Evolutionary conservation across 2,329 filamentous ascomycete species (phyloP).

Genomic region (Xylaria sp.): DNA sequence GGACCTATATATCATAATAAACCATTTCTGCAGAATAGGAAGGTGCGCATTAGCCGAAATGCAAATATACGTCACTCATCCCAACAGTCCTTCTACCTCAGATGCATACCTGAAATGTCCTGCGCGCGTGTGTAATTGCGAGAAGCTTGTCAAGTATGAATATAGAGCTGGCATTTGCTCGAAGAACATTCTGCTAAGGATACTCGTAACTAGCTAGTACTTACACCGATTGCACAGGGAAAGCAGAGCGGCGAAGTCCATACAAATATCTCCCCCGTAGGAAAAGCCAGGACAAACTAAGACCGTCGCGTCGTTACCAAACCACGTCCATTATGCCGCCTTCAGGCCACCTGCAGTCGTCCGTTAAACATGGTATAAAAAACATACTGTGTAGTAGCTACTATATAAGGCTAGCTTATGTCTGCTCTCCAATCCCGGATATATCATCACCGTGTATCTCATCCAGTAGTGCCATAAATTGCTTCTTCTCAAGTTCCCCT

Average conservation of each 20-base stretch:
- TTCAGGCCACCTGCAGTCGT: background rate
- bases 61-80: background rate
- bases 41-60: background rate
- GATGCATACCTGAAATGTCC: background rate
- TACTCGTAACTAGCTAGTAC: background rate
- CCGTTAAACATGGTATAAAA: background rate
- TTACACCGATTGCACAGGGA: background rate
- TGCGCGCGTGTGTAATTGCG: background rate
- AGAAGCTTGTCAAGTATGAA: background rate
- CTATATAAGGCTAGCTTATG: background rate
- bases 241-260: background rate
- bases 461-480: slow-evolving; percentile 53
- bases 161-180: background rate
- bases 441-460: slow-evolving; percentile 52
- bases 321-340: background rate
- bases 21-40: background rate
- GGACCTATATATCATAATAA: background rate
- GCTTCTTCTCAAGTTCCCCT: slow-evolving; percentile 49
- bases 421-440: slow-evolving; percentile 13
- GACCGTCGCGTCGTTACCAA: slow-evolving; percentile 15
- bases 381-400: background rate
- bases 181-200: background rate
- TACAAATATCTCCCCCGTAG: background rate
- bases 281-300: background rate
- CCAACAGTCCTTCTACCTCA: background rate